Evolutionary conservation across 371 early-diverging fungal genomes (phyloP).

Genomic region (Mucor sp.): DNA sequence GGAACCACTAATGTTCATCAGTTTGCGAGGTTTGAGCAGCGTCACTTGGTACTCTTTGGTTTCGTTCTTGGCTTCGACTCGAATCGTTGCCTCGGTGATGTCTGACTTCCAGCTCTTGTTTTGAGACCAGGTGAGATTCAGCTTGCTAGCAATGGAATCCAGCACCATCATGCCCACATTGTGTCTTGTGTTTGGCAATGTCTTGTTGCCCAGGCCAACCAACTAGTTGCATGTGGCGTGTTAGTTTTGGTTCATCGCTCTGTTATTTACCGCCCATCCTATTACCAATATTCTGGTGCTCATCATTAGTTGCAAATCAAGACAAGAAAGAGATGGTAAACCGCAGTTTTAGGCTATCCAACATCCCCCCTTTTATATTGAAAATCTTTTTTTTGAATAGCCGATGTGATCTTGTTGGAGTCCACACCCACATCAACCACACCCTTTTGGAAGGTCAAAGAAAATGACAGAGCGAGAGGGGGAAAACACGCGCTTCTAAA

Average conservation of each 20-base stretch:
- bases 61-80: conserved; percentile 16
- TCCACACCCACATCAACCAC: neutral
- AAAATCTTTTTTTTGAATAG: neutral
- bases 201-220: conserved; percentile 75
- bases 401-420: neutral
- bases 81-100: conserved; percentile 36
- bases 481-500: conserved; percentile 13
- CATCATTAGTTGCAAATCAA: neutral
- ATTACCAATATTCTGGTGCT: conserved; percentile 16
- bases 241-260: too few species aligned
- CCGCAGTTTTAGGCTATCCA: neutral
- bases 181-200: conserved; percentile 69
- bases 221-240: too few species aligned
- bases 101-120: conserved; percentile 47
- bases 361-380: neutral
- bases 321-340: neutral
- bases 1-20: conserved; percentile 76
- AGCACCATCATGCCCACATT: conserved; percentile 78
- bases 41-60: conserved; percentile 46
- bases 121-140: conserved; percentile 51
- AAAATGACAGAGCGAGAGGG: conserved; percentile 4
- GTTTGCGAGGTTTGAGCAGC: conserved; percentile 62
- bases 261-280: too few species aligned
- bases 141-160: conserved; percentile 55
- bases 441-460: conserved; percentile 9